Evolutionary conservation across 2,329 filamentous ascomycete species (phyloP).

Genomic region (Talaromyces sp.): DNA sequence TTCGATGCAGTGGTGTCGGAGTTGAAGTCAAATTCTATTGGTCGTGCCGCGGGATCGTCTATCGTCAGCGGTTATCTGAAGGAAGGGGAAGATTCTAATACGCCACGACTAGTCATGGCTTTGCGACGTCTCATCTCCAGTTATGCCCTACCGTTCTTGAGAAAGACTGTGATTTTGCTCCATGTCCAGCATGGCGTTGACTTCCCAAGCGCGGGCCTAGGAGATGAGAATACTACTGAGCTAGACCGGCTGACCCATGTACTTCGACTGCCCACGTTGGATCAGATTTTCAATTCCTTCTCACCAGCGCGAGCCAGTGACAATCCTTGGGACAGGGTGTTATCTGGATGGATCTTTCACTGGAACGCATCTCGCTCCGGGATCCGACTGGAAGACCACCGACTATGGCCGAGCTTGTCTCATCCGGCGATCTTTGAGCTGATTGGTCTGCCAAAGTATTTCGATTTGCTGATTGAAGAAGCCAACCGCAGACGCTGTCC

Average conservation of each 20-base stretch:
- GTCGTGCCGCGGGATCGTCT: conserved; percentile 28
- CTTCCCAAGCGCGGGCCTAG: conserved; percentile 66
- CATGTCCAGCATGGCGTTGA: conserved; percentile 86
- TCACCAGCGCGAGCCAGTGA: conserved; percentile 34
- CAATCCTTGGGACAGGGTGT: conserved; percentile 45
- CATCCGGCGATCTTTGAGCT: conserved; percentile 94
- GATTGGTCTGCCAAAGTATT: conserved; percentile 85
- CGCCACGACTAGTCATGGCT: conserved; percentile 26
- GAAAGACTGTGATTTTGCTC: conserved; percentile 77
- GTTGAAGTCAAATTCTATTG: conserved; percentile 31
- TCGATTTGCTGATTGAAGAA: conserved; percentile 87
- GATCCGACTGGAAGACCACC: conserved; percentile 27
- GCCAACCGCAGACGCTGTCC: conserved; percentile 79
- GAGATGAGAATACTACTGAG: conserved; percentile 65
- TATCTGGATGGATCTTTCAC: conserved; percentile 66
- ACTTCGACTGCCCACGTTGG: conserved; percentile 70
- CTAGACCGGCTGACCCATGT: conserved; percentile 73
- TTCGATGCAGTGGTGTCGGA: conserved; percentile 34
- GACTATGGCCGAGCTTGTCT: conserved; percentile 49
- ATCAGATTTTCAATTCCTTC: conserved; percentile 66
- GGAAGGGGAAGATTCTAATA: conserved; percentile 31
- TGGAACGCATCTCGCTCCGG: conserved; percentile 31
- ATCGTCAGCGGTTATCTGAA: conserved; percentile 34
- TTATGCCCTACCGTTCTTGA: conserved; percentile 84
- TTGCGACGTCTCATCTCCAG: conserved; percentile 54